A percentile compares a stretch with the other conserved stretches of the same genome.
Evolutionary conservation across 208 protist species (phyloP).

Genomic region (Endotrypanum monterogeii): DNA sequence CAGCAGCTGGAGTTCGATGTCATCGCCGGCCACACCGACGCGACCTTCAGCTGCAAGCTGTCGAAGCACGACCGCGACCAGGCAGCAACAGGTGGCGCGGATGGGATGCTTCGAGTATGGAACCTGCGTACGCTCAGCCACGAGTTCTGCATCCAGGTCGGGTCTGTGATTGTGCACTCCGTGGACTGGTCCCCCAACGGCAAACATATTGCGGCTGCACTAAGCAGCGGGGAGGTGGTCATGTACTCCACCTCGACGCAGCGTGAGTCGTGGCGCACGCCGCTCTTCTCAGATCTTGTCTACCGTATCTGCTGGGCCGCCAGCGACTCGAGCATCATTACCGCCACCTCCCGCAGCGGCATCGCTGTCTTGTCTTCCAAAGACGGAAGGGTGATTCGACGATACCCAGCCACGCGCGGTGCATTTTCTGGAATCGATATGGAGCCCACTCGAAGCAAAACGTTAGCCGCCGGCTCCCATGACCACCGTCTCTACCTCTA

Average conservation of each 20-base stretch:
- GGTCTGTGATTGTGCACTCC: slow-evolving; percentile 71
- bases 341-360: slow-evolving; percentile 51
- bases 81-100: slow-evolving; percentile 73
- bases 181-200: slow-evolving; percentile 85
- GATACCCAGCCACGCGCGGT: slow-evolving; percentile 48
- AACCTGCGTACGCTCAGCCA: slow-evolving; percentile 61
- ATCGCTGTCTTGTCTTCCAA: slow-evolving; percentile 64
- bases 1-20: slow-evolving; percentile 58
- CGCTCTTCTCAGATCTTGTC: slow-evolving; percentile 51
- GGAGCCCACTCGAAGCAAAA: slow-evolving; percentile 59
- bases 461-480: slow-evolving; percentile 81
- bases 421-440: slow-evolving; percentile 74
- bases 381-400: slow-evolving; percentile 75
- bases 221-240: slow-evolving; percentile 80
- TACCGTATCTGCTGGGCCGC: slow-evolving; percentile 54
- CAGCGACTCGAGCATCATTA: slow-evolving; percentile 56
- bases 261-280: slow-evolving; percentile 62
- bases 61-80: slow-evolving; percentile 79
- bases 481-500: slow-evolving; percentile 85
- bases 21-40: slow-evolving; percentile 80
- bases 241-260: slow-evolving; percentile 68
- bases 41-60: slow-evolving; percentile 71
- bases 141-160: slow-evolving; percentile 54
- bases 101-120: slow-evolving; percentile 90
- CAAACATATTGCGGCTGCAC: slow-evolving; percentile 71